Percentiles rank a stretch among this genome's conserved stretches.
These are phyloP conservation scores for Tilletia walkeri DNA, from an alignment of 1,284 basidiomycete species.

Conservation along the genomic window DNA sequence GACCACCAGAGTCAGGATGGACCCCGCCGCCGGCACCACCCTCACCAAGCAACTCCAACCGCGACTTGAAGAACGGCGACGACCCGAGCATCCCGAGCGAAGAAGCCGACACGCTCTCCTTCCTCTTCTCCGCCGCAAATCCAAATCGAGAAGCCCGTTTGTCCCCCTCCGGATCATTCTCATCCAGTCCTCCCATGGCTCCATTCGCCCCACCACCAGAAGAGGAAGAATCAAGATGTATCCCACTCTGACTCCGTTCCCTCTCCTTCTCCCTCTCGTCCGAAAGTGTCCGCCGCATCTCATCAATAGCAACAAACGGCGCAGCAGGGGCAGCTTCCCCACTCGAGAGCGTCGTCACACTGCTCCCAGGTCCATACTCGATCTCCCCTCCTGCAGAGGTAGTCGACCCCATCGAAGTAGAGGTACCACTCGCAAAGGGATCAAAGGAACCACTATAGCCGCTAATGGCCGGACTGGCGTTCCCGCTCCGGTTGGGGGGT, in stretches of 20 bases:
- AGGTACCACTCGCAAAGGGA: conserved; percentile 42
- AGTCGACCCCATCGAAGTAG: background rate
- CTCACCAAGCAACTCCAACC: conserved; percentile 20
- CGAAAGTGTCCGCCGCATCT: conserved; percentile 37
- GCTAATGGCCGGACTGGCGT: conserved; percentile 31
- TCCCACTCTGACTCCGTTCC: conserved; percentile 15
- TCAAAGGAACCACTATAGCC: conserved; percentile 52
- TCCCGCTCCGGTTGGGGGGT: conserved; percentile 32
- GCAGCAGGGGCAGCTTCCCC: conserved; percentile 19
- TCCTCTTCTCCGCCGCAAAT: conserved; percentile 40
- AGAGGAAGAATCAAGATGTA: too few relatives aligned
- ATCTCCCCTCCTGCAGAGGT: background rate
- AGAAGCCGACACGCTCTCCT: conserved; percentile 25
- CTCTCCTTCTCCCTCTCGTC: conserved; percentile 26
- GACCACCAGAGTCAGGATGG: background rate
- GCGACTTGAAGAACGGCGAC: conserved; percentile 15
- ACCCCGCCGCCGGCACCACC: conserved; percentile 6
- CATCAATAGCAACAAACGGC: conserved; percentile 39
- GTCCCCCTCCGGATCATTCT: conserved; percentile 24
- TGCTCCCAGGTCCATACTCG: conserved; percentile 12
- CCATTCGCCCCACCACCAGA: background rate
- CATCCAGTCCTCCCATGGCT: conserved; percentile 23
- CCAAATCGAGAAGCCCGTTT: conserved; percentile 44
- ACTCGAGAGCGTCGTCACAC: conserved; percentile 23
- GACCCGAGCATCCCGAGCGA: background rate